Evolutionary conservation across 768 basidiomycete species (phyloP).

Genomic region (Cantharellus cinnabarinus): DNA sequence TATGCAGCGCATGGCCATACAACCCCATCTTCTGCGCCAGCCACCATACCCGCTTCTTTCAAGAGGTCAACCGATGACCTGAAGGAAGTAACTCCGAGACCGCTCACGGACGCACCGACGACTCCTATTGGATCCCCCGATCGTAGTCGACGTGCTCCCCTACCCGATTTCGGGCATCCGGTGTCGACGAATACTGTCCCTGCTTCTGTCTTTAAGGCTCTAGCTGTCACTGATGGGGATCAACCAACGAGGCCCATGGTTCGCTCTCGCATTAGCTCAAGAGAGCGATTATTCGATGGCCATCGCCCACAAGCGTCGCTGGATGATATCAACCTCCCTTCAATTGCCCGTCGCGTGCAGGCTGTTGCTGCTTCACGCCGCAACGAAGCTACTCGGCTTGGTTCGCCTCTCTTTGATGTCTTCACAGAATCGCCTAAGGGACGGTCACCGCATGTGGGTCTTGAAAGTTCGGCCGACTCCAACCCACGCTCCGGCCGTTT

Average conservation of each 20-base stretch:
- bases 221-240: conserved; percentile 32
- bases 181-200: conserved; percentile 55
- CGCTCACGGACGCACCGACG: conserved; percentile 26
- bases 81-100: conserved; percentile 15
- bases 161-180: conserved; percentile 48
- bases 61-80: not conserved
- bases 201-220: conserved; percentile 69
- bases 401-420: not conserved
- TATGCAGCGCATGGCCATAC: not conserved
- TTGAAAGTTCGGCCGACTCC: not conserved
- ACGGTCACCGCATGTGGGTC: not conserved
- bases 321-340: conserved; percentile 50
- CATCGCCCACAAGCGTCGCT: conserved; percentile 49
- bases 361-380: not conserved
- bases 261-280: conserved; percentile 57
- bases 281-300: conserved; percentile 39
- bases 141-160: not conserved
- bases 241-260: conserved; percentile 49
- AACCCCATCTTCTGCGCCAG: not conserved
- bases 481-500: not conserved
- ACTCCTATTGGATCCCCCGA: conserved; percentile 17
- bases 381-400: not conserved
- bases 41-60: conserved; percentile 18
- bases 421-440: not conserved
- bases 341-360: conserved; percentile 27